phyloP scores from a whole-genome alignment of 352 stramenopile genomes.

The Pythium phragmiticola region DNA sequence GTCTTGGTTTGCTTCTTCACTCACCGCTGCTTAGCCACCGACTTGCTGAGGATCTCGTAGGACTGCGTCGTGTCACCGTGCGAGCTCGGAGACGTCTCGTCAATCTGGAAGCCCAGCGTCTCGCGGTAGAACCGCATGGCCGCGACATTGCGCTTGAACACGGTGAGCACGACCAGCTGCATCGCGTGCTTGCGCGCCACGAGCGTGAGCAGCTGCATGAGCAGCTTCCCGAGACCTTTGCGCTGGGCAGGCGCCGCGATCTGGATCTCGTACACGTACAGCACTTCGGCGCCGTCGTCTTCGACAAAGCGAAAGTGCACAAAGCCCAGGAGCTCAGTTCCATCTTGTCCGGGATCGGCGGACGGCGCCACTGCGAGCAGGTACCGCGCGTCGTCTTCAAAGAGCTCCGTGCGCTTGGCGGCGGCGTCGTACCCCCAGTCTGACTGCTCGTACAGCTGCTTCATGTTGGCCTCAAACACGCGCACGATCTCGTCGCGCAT shows the following conservation, averaged over 20 bases:
- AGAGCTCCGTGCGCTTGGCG: conserved; percentile 84
- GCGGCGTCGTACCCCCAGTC: conserved; percentile 90
- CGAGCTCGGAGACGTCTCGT: conserved; percentile 88
- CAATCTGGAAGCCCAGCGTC: conserved; percentile 85
- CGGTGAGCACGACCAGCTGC: conserved; percentile 92
- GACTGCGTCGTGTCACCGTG: conserved; percentile 68
- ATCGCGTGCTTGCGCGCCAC: conserved; percentile 78
- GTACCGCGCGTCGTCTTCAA: conserved; percentile 85
- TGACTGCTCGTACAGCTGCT: conserved; percentile 80
- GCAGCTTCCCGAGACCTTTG: conserved; percentile 83
- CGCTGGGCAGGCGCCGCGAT: conserved; percentile 58
- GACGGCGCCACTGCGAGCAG: conserved; percentile 47
- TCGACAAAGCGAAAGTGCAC: conserved; percentile 93
- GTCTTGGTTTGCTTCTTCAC: neutral
- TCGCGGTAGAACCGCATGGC: conserved; percentile 91
- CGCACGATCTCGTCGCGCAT: conserved; percentile 41
- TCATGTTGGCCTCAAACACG: conserved; percentile 94
- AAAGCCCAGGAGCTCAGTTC: conserved; percentile 64
- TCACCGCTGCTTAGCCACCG: conserved; percentile 29
- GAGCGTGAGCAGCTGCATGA: conserved; percentile 90
- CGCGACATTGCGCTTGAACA: conserved; percentile 89
- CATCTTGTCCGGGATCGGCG: neutral
- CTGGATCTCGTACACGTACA: conserved; percentile 96
- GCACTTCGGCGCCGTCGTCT: conserved; percentile 86
- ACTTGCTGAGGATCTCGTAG: conserved; percentile 87